Evolutionary conservation across 257 asterid genomes (phyloP).

Genomic region (Ocimum tenuiflorum): DNA sequence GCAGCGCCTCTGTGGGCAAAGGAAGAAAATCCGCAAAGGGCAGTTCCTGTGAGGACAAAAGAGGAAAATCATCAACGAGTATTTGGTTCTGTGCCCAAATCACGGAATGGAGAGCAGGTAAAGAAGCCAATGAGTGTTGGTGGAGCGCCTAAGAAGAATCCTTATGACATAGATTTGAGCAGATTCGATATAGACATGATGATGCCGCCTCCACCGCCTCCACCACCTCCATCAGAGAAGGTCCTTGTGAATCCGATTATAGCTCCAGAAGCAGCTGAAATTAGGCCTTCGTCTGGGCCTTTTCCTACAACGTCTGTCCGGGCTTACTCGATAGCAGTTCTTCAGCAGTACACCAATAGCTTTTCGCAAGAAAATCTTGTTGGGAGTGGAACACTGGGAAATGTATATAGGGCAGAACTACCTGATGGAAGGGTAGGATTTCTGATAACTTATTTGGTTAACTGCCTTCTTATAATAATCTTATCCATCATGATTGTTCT

Average conservation of each 20-base stretch:
- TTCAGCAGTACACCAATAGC: constrained; percentile 89
- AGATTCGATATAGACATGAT: constrained; percentile 61
- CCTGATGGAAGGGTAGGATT: constrained; percentile 66
- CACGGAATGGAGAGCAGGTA: constrained; percentile 39
- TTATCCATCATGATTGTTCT: too few species aligned
- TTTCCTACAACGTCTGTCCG: constrained; percentile 61
- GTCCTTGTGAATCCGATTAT: constrained; percentile 43
- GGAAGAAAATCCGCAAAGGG: constrained; percentile 48
- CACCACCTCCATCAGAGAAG: constrained; percentile 32
- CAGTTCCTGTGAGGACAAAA: constrained; percentile 41
- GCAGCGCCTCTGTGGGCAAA: constrained; percentile 39
- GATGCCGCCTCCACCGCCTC: constrained; percentile 34
- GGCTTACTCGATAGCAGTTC: constrained; percentile 72
- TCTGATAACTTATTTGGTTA: neutral
- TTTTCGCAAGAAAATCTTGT: constrained; percentile 85
- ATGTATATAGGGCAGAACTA: constrained; percentile 77
- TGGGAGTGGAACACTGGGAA: constrained; percentile 84
- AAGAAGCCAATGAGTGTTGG: constrained; percentile 35
- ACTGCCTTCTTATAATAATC: neutral
- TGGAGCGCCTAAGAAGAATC: constrained; percentile 48
- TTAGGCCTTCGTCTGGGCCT: constrained; percentile 28
- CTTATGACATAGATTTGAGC: constrained; percentile 45
- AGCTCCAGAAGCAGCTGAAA: constrained; percentile 36
- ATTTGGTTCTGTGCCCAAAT: constrained; percentile 40
- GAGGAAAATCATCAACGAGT: constrained; percentile 48